Base-by-base conservation (phyloP, 176 grass and related monocot genomes). In the Eragrostis curvula region DNA sequence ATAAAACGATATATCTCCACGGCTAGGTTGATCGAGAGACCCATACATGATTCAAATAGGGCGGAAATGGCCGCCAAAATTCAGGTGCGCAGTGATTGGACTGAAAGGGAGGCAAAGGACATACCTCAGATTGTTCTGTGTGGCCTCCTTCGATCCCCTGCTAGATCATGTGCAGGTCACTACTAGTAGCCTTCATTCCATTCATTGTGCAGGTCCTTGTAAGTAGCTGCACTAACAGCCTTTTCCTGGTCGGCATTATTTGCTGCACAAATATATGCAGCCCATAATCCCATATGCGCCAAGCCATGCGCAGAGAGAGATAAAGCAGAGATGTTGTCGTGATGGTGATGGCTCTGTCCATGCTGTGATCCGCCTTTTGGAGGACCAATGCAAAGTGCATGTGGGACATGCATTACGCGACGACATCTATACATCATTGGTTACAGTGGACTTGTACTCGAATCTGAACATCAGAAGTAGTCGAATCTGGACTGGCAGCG, bases 101-200 rank as follows among this genome's bases (percentile, higher is more conserved):
- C 53, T 49, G 45, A 83, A 73, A 73, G 80, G 57, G 70, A 83
- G 43, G 80, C 44, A 36, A 69, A 73, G 30, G 57, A 42, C 81
- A 74, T 28, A 9, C 58, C 78, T 46, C 58, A 63, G 30, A 51
- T 70, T 28, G 42, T 43, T 13, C 8, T 67, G 40, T 77, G 40
- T 64, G 24, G 12, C 6, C 5, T 6, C 20, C 6, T 20, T 16
- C 17, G 1, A 8, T 2, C 7, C 7, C 52, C 52, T 56, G 52
- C 18, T 10, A 40, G 0, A 29, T 42, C 78, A 81, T 68, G 63
- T 69, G 79, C 66, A 53, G 50, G 66, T 44, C 79, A 81, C 66
- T 81, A 44, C 40, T n/a, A 41, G n/a, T 40, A 36, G 13, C 56
- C 17, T 28, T 51, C 29, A 23, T 70, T 62, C 13, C 56, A 61